Base-by-base conservation (phyloP, 495 filamentous ascomycete species). In the Gamarada debralockiae region DNA sequence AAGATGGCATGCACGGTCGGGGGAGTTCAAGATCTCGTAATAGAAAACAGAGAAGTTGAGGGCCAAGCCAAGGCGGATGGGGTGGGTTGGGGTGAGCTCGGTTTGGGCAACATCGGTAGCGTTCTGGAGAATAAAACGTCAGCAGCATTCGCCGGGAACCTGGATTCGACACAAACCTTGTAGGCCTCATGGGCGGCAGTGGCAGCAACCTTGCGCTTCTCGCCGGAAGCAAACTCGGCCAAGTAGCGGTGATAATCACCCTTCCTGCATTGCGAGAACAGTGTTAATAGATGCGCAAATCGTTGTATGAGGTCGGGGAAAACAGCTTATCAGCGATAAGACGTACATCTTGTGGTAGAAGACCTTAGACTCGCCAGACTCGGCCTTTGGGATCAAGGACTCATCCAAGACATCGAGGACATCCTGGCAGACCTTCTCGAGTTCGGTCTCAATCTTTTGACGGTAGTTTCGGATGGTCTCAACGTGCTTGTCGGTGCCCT, bases 341-440 rank as follows among this genome's bases (percentile, higher is more conserved):
- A 79, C 89, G 52, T 74, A 97, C 93, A 99, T 99, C 86, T 99
- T 99, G 87, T 97, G 95, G 79, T 99, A 99, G 73, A 99, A 99
- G 64, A 99, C 93, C 82, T 97, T 97, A 64, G 91, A 96, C 82
- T 99, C 93, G 73, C 93, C 93, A 58, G 91, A 89, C 72, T 95
- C 89, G 62, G 93, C 93, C 79, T 96, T 92, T 70, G 95, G 92
- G 66, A 99, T 99, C 65, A 99, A 81, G 60, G 85, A 86, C 63
- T 97, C 80, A 67, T 97, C 95, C 56, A 99, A 81, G 53, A 99
- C 93, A 64, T 96, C 84, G 61, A 99, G 84, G 42, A 99, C 92
- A 81, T 99, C 93, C 74, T 97, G 83, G 84, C 93, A 99, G 69
- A 97, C 91, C 72, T 88, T 86, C 85, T 96, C 93, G 52, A 99